Evolutionary conservation across 1,284 basidiomycete genomes (phyloP).

Genomic region (Heliocybe sulcata): DNA sequence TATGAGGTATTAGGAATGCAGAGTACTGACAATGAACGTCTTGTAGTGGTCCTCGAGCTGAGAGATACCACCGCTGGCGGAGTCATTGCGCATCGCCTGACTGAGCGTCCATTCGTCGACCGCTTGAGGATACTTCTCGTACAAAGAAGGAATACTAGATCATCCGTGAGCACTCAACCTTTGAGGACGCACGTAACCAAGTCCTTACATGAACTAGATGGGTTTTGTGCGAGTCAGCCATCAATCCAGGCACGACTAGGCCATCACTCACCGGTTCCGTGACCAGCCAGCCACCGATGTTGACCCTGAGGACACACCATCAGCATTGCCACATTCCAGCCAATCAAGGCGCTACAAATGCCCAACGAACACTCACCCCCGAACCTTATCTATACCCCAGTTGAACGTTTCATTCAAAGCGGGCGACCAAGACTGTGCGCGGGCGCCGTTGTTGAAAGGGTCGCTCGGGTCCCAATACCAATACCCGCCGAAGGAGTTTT

Average conservation of each 20-base stretch:
- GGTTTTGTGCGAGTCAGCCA: background rate
- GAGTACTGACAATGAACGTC: constrained; percentile 59
- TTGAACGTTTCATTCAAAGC: constrained; percentile 80
- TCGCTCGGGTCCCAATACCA: constrained; percentile 63
- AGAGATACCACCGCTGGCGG: constrained; percentile 42
- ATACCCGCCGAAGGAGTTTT: constrained; percentile 60
- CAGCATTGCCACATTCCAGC: background rate
- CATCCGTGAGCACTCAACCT: constrained; percentile 15
- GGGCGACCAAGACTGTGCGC: constrained; percentile 78
- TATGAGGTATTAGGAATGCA: constrained; percentile 9
- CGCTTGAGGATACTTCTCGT: constrained; percentile 68
- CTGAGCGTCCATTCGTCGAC: constrained; percentile 87
- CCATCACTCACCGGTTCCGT: constrained; percentile 76
- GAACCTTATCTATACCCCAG: constrained; percentile 68
- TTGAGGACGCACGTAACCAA: background rate
- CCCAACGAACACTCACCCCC: constrained; percentile 32
- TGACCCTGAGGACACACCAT: constrained; percentile 44
- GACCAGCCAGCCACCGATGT: constrained; percentile 88
- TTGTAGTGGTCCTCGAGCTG: constrained; percentile 80
- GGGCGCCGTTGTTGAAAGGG: constrained; percentile 77
- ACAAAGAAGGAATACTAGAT: constrained; percentile 68
- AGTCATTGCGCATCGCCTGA: constrained; percentile 58
- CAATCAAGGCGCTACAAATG: constrained; percentile 2
- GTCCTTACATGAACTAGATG: constrained; percentile 46
- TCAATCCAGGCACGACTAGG: constrained; percentile 1